Evolutionary conservation across 225 moss, liverwort and hornwort species (phyloP), one percentile per base, ranked within the genome.

Genomic region (Sphagnum contortum): DNA sequence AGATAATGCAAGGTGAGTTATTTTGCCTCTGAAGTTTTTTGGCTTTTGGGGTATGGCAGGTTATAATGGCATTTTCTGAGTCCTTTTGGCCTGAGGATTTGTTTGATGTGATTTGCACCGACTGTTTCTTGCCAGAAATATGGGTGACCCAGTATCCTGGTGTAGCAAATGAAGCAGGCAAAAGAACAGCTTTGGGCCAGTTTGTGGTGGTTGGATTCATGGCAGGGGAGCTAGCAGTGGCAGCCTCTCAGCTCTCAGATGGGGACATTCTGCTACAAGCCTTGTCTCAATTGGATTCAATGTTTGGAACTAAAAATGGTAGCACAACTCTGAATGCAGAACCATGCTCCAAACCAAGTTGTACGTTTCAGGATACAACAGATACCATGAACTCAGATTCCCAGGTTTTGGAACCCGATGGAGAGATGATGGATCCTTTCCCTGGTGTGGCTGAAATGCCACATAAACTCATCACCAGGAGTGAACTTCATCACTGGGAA

Each of bases 101-200:
- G 62, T 94, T 94, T 69, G 91, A 94, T 71, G 84, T 94, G 47
- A 87, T 94, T 62, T 94, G 94, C 70, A 77, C 82, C 5, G 64
- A 86, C 57, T 89, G 87, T 70, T 88, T 94, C 56, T 67, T 94
- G 62, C 91, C 94, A 49, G 89, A 94, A 71, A 72, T 94, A 55
- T 94, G 94, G 94, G 60, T 87, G 55, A 94, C 94, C n/a, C 79
- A 86, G 66, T 89, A 94, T 70, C 91, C 89, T 62, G 64, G 1
- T 76, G 65, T 62, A 59, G 65, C 57, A 55, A 49, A 58, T 68
- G 55, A 69, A 13, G 55, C 59, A 58, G 49, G 68, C 29, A 59
- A 13, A 54, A 47, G 54, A 57, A 2, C 59, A 48, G 66, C 80
- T 8, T 55, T 89, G 12, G 94, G 94, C 66, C 63, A 82, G 66